A percentile compares a stretch with the other conserved stretches of the same genome.
Evolutionary conservation across 2,329 filamentous ascomycete genomes (phyloP).

Genomic region (Talaromyces sp.): DNA sequence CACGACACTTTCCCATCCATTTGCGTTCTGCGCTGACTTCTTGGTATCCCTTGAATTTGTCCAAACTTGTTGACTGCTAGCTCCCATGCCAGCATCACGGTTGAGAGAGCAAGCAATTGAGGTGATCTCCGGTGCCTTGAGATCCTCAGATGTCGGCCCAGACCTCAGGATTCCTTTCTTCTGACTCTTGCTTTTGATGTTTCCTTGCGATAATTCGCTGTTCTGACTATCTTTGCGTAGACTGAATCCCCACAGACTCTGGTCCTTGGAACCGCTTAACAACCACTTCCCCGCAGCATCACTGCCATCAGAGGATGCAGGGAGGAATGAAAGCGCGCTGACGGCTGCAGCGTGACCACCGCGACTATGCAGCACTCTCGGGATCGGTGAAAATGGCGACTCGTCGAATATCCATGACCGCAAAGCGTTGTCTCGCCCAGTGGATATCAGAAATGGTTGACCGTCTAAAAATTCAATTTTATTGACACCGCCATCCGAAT

Average conservation of each 20-base stretch:
- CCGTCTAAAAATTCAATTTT: slow-evolving; percentile 84
- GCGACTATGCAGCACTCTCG: slow-evolving; percentile 75
- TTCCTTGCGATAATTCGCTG: slow-evolving; percentile 85
- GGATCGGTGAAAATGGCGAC: slow-evolving; percentile 79
- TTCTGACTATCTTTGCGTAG: slow-evolving; percentile 90
- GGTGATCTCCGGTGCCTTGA: slow-evolving; percentile 89
- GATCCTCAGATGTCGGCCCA: slow-evolving; percentile 30
- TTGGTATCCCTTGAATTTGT: slow-evolving; percentile 64
- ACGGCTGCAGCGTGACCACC: slow-evolving; percentile 86
- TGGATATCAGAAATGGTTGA: slow-evolving; percentile 84
- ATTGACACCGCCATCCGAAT: slow-evolving; percentile 68
- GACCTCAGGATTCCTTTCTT: slow-evolving; percentile 43
- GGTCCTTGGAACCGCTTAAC: slow-evolving; percentile 79
- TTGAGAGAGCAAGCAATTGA: slow-evolving; percentile 89
- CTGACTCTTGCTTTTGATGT: slow-evolving; percentile 80
- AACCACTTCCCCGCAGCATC: slow-evolving; percentile 91
- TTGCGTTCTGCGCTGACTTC: slow-evolving; percentile 67
- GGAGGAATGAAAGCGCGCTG: slow-evolving; percentile 75
- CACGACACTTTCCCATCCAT: slow-evolving; percentile 94
- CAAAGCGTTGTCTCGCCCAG: slow-evolving; percentile 85
- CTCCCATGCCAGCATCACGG: slow-evolving; percentile 87
- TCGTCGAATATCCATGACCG: slow-evolving; percentile 97
- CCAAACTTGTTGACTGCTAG: slow-evolving; percentile 76
- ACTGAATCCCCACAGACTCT: slow-evolving; percentile 95
- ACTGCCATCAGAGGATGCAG: slow-evolving; percentile 80